Base-by-base conservation (phyloP, 306 rosid genomes). In the Acacia confusa region DNA sequence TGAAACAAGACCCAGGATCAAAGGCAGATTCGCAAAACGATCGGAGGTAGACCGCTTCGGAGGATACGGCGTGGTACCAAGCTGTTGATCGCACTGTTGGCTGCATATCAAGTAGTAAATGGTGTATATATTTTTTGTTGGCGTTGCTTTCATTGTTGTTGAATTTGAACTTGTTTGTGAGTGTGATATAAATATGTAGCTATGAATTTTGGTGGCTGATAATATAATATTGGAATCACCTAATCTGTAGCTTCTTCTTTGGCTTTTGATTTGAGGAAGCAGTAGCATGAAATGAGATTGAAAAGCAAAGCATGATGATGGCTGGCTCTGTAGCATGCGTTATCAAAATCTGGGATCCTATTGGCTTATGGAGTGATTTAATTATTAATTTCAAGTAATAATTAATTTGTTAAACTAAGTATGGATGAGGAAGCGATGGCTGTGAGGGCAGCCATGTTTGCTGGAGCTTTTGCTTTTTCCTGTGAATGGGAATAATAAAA, bases 1-100 rank as follows among this genome's bases (percentile, higher is more conserved):
- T 0, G 99, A 95, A 80, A 89, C 97, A 7, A 87, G 99, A 80
- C 99, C 99, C 0, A 86, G 99, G 82, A 90, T 95, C 89, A 95
- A 95, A 85, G 99, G 99, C 1, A 86, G 99, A 87, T 95, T 95
- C 78, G 99, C 96, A 0, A 95, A 93, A 76, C 92, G 99, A 38
- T 52, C 94, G 5, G 97, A 89, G 11, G 90, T 53, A 2, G 97
- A 91, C 27, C 80, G 88, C 43, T 81, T 82, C 22, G 60, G 71
- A 16, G 95, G 92, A 76, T 95, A 95, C 91, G 96, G 97, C 84
- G 92, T 95, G 78, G 99, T 95, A 70, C 98, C 99, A 0, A 76
- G 91, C 0, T 92, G 86, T 77, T 93, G 63, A 86, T 82, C 53
- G 25, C 30, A 3, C 9, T 60, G 50, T 13, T 22, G 20, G 48